Base-by-base conservation (phyloP, 1,139 yeast species). In the Citeromyces hawaiiensis region DNA sequence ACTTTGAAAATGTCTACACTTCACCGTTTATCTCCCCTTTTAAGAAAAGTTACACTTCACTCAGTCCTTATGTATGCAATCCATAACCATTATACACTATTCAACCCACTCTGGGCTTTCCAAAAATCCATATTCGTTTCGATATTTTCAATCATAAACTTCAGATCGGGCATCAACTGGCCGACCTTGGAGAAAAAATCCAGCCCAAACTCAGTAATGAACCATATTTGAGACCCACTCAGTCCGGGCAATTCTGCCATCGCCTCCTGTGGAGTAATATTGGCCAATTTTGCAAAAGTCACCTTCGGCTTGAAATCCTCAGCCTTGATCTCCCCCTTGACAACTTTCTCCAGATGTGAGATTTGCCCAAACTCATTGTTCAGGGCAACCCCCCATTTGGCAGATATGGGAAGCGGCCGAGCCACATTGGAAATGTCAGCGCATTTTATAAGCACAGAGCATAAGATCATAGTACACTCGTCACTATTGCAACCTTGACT, bases 351-450 rank as follows among this genome's bases (percentile, higher is more conserved):
- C 39, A 86, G 61, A 35, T 56, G 56, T 5, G 68, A 64, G 39
- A 86, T 76, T 53, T 83, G 91, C 38, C 69, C 72, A 50, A 87
- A 83, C 57, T 88, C 97, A 47, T 82, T 64, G 1, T 81, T 70
- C 39, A 88, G 68, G 9, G 78, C 76, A 47, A 74, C 63, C 4
- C 95, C 96, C 96, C 97, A 88, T 57, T 80, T 80, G 2, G 86
- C 72, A 10, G 93, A 79, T 4, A 86, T 76, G 36, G 72, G 62
- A 42, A 85, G 62, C 2, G 88, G 86, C 43, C 97, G 66, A 2
- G 95, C 76, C 19, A 87, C 96, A 55, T 88, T 88, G 29, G 95
- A 83, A 39, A 88, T 87, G 58, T 88, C 97, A 1, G 96, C 96
- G 58, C 95, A 86, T 61, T 88, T 88, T 45, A 88, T 77, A 44